Percentiles rank a stretch among this genome's conserved stretches.
phyloP scores from a whole-genome alignment of 352 stramenopile species.

The Pythium vanterpoolii region DNA sequence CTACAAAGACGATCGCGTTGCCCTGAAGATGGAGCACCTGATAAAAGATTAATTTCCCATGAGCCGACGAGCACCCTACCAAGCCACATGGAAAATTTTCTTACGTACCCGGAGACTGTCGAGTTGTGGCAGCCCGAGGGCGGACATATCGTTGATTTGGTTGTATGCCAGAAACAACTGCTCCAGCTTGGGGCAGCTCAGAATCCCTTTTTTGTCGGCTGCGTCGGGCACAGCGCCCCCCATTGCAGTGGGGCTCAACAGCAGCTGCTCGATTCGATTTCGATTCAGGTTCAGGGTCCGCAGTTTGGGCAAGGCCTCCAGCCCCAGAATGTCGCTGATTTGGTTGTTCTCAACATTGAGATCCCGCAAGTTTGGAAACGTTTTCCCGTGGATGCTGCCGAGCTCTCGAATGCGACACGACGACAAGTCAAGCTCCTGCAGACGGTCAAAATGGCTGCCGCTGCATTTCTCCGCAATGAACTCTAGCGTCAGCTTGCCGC shows the following conservation, averaged over 20 bases:
- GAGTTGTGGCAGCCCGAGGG: slow-evolving; percentile 63
- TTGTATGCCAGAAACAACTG: slow-evolving; percentile 77
- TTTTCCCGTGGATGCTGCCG: slow-evolving; percentile 42
- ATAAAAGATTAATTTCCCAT: neutral
- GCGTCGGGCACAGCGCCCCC: slow-evolving; percentile 24
- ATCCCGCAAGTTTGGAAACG: slow-evolving; percentile 62
- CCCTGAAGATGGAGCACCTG: slow-evolving; percentile 75
- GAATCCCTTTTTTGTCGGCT: slow-evolving; percentile 45
- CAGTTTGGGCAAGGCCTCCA: slow-evolving; percentile 62
- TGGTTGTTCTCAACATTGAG: slow-evolving; percentile 87
- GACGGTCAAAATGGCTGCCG: slow-evolving; percentile 41
- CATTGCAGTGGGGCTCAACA: slow-evolving; percentile 18
- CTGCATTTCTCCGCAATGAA: slow-evolving; percentile 82
- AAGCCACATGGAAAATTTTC: no score
- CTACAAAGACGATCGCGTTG: slow-evolving; percentile 72
- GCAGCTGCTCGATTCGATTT: slow-evolving; percentile 68
- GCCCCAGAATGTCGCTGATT: slow-evolving; percentile 64
- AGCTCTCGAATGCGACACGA: slow-evolving; percentile 74
- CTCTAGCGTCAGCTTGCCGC: slow-evolving; percentile 80
- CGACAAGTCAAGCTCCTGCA: slow-evolving; percentile 72
- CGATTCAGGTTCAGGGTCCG: slow-evolving; percentile 67
- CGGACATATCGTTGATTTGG: slow-evolving; percentile 71
- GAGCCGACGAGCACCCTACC: no score
- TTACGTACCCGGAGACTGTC: slow-evolving; percentile 53
- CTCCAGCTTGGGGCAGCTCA: slow-evolving; percentile 62